Base-by-base conservation (phyloP, 2,329 filamentous ascomycete genomes). In the Aspergillus proliferans region DNA sequence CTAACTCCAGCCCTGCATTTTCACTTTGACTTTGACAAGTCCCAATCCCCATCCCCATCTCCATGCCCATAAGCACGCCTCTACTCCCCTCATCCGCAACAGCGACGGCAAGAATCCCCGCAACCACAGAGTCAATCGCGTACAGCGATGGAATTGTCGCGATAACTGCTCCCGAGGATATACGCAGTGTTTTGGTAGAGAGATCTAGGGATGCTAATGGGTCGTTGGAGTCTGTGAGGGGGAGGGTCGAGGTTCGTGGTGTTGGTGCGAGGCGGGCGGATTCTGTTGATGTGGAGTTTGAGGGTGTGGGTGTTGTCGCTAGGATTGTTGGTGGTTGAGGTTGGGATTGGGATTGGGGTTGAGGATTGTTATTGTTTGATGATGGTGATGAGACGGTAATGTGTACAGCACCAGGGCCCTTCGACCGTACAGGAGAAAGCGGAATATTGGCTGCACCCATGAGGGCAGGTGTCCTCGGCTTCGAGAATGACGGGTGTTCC, bases 101-200 rank as follows among this genome's bases (percentile, higher is more conserved):
- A 1, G 72, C 72, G 14, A 76, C 68, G 2, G 71, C 66, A 15
- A 77, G 57, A 6, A 76, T 62, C 4, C 74, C 69, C 1, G 72
- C 69, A 41, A 77, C 59, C 10, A 76, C 57, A 4, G 72, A 71
- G 52, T 77, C 75, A 33, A 77, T 71, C 6, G 71, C 70, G 50
- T 76, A 76, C 26, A 76, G 56, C 6, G 72, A 75, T 1, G 72
- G 71, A 7, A 76, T 69, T 0, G 66, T 68, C 6, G 64, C 60
- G 2, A 66, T 62, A 8, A 76, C 72, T 1, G 66, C 59, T 3
- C 64, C 63, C 1, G 72, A 65, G 18, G 68, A 68, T 34, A 77
- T 66, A 1, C 67, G 67, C 0, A 75, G 58, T 0, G 65, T 69
- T 49, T 67, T 64, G 2, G 68, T 71, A 22, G 64, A 64, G 12